phyloP scores from a whole-genome alignment of 371 early-diverging fungal species.

The Massospora cicadina region DNA sequence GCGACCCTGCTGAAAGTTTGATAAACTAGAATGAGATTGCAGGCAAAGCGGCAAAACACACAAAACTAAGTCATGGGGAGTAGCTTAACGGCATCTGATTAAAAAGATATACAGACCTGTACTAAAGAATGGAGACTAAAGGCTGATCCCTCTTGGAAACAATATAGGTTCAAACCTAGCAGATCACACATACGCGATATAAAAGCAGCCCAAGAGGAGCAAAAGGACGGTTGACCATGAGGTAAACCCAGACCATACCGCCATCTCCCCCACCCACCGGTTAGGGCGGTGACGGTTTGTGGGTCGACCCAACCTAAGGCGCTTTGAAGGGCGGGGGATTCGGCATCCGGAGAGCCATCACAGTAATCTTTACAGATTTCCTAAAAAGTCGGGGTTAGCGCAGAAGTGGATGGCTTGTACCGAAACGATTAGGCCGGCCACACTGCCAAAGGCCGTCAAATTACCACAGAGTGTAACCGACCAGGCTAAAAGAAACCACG shows the following conservation, averaged over 20 bases:
- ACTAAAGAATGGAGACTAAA: too few species aligned
- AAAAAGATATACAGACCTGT: too few species aligned
- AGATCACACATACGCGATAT: neutral
- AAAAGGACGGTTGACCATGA: slow-evolving; percentile 12
- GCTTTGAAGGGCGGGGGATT: neutral
- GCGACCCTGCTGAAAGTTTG: too few species aligned
- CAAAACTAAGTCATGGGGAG: too few species aligned
- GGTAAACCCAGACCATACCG: slow-evolving; percentile 11
- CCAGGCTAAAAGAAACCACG: slow-evolving; percentile 13
- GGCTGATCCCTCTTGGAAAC: too few species aligned
- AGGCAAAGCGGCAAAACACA: too few species aligned
- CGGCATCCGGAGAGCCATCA: neutral
- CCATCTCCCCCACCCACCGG: slow-evolving; percentile 9
- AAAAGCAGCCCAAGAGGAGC: slow-evolving; percentile 5
- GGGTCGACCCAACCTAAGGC: neutral
- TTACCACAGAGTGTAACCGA: slow-evolving; percentile 11
- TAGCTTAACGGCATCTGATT: too few species aligned
- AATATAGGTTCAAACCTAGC: too few species aligned
- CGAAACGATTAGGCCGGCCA: slow-evolving; percentile 12
- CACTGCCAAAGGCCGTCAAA: slow-evolving; percentile 10
- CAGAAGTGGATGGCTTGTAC: neutral
- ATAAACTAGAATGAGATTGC: too few species aligned
- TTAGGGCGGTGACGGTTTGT: neutral
- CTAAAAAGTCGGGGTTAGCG: neutral
- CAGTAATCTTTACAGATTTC: slow-evolving; percentile 8